Base-by-base conservation (phyloP, 768 basidiomycete genomes). In the Lactarius psammicola region DNA sequence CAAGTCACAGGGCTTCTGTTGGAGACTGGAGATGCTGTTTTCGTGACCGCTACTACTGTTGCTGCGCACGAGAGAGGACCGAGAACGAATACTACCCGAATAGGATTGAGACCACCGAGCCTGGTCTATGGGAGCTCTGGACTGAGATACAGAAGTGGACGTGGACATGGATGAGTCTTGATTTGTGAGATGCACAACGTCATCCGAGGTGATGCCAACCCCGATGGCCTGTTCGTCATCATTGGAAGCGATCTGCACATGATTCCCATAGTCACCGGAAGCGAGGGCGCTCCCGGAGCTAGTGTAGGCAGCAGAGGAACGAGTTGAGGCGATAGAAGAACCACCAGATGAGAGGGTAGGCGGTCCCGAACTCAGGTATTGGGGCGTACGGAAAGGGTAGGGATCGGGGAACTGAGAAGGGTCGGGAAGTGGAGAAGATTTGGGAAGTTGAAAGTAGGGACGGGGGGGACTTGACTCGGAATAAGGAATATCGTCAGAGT, bases 231-330 rank as follows among this genome's bases (percentile, higher is more conserved):
- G 83, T 15, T 89, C 87, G 66, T 88, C 81, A 42, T 78, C 82
- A 23, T 79, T 81, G 5, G 87, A 83, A 34, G 80, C 87, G 70
- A 90, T 85, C 64, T 84, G 87, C 53, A 90, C 81, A 74, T 87
- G 84, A 26, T 59, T 68, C 6, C 81, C 80, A 61, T 82, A 86
- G 75, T 92, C 90, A 44, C 80, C 80, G 49, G 85, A 84, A 30
- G 81, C 78, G 53, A 84, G 74, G 23, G 83, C 81, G 75, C 87
- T 88, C 62, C 87, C 87, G 23, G 85, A 85, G 75, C 82, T 87
- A 28, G 89, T 88, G 73, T 91, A 91, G 5, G 90, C 89, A 3
- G 90, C 89, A 4, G 89, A 89, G 9, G 90, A 91, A 58, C 90
- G 83, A 8, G 88, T 85, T 5, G 89, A 90, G 1, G 82, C 80